Evolutionary conservation across 2,329 filamentous ascomycete species (phyloP), one percentile per base, ranked within the genome.

Genomic region (Sporothrix variecibatus): DNA sequence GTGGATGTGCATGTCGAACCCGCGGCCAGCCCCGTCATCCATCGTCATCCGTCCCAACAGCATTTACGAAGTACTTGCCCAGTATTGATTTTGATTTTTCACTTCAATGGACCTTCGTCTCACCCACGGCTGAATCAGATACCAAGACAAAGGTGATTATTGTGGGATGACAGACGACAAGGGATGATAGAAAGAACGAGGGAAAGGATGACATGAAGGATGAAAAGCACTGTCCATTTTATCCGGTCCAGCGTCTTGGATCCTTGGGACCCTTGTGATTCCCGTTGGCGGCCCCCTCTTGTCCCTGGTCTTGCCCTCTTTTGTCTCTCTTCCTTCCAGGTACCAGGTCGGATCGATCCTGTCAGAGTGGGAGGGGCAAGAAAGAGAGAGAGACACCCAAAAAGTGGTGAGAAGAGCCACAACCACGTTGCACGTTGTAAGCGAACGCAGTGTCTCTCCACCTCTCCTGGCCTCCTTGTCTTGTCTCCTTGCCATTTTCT

Each of bases 191-290:
- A 11, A 38, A 65, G 62, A 40, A 65, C 2, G n/a, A 65, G 3
- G n/a, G 2, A 15, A 49, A 49, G 43, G 43, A 49, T 49, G 43
- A 20, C 43, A 34, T 53, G 5, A 40, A 15, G n/a, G 46, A 56
- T 11, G 34, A 46, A 46, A 23, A 64, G 60, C 28, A 64, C 11
- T 40, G 28, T 17, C 69, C 23, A 31, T 5, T 34, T 53, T 51
- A 38, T 72, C 70, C 70, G 26, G 70, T 51, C 70, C 70, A 43
- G 26, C 56, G 70, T 64, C 70, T 64, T 72, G 70, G 70, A 64
- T 72, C 70, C 51, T 4, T 3, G 17, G 51, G 23, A 53, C 23
- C 51, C 51, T 23, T 6, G 11, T 20, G 17, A 5, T 23, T 53
- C 51, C 69, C 31, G 34, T 62, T 12, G 58, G 26, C 26, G 53